These are phyloP conservation scores for Salix koriyanagi DNA, from an alignment of 345 rosid species.

Conservation along the genomic window DNA sequence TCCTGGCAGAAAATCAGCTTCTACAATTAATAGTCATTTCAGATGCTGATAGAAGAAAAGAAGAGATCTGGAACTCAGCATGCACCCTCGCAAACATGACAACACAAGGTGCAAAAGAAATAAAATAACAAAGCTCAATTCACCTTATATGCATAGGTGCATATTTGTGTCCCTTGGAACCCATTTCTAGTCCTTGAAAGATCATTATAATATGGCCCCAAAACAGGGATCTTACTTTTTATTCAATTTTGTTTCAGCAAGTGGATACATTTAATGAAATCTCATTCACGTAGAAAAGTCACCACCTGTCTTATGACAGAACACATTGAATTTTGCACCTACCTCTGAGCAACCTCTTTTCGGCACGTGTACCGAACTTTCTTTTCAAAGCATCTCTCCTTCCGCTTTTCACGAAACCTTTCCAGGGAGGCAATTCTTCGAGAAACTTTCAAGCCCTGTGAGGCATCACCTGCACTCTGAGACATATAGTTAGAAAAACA, in stretches of 20 bases:
- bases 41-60: not conserved
- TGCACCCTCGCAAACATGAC: not conserved
- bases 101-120: not conserved
- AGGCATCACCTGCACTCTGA: conserved; percentile 28
- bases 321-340: not conserved
- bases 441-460: conserved; percentile 40
- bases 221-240: not conserved
- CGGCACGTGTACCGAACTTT: conserved; percentile 40
- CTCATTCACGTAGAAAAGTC: not conserved
- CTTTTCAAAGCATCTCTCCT: conserved; percentile 46
- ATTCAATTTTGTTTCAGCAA: conserved; percentile 26
- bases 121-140: not conserved
- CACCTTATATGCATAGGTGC: not conserved
- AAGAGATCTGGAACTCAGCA: not conserved
- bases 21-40: conserved; percentile 7
- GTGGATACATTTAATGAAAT: conserved; percentile 7
- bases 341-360: conserved; percentile 49
- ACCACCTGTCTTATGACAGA: conserved; percentile 5
- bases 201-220: not conserved
- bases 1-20: conserved; percentile 27
- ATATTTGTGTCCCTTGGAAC: not conserved
- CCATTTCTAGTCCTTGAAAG: not conserved
- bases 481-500: conserved; percentile 6
- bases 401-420: conserved; percentile 44
- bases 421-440: conserved; percentile 42